Conservation (phyloP, 805 yeast genomes). For the Yamadazyma sp. region DNA sequence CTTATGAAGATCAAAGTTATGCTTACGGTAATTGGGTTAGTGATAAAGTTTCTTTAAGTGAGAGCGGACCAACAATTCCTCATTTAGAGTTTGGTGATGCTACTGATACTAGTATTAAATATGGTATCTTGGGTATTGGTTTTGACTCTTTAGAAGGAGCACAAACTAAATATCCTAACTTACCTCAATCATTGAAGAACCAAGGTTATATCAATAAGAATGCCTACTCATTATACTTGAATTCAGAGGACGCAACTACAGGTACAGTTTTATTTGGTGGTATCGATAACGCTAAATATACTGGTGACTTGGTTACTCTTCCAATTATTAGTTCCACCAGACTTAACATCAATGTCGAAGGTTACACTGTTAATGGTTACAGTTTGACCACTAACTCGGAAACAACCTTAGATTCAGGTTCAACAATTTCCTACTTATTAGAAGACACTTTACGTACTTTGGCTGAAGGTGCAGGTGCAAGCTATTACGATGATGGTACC, state of each 20-base stretch:
- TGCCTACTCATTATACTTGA: constrained; percentile 39
- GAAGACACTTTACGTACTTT: constrained; percentile 24
- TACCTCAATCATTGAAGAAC: constrained; percentile 30
- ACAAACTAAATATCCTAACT: constrained; percentile 24
- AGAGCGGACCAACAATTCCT: not conserved
- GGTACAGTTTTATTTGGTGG: constrained; percentile 35
- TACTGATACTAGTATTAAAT: constrained; percentile 1
- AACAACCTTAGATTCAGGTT: constrained; percentile 28
- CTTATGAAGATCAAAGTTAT: constrained; percentile 45
- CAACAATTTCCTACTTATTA: constrained; percentile 41
- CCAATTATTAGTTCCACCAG: constrained; percentile 24
- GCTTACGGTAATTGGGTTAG: constrained; percentile 28
- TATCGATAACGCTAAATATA: constrained; percentile 24
- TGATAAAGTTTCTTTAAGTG: constrained; percentile 13
- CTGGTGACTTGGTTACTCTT: constrained; percentile 20
- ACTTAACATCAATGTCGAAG: constrained; percentile 45
- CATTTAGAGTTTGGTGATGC: constrained; percentile 22
- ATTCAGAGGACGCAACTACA: constrained; percentile 14
- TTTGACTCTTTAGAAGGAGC: constrained; percentile 10
- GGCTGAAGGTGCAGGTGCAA: constrained; percentile 40
- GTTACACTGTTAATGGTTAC: constrained; percentile 21
- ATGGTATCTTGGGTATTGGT: constrained; percentile 21
- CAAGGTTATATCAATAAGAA: constrained; percentile 32
- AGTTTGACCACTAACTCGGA: constrained; percentile 4
- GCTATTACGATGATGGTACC: constrained; percentile 20